A percentile compares a stretch with the other conserved stretches of the same genome.
Conservation (phyloP, 352 stramenopile genomes). For the Globisporangium megalacanthum region DNA sequence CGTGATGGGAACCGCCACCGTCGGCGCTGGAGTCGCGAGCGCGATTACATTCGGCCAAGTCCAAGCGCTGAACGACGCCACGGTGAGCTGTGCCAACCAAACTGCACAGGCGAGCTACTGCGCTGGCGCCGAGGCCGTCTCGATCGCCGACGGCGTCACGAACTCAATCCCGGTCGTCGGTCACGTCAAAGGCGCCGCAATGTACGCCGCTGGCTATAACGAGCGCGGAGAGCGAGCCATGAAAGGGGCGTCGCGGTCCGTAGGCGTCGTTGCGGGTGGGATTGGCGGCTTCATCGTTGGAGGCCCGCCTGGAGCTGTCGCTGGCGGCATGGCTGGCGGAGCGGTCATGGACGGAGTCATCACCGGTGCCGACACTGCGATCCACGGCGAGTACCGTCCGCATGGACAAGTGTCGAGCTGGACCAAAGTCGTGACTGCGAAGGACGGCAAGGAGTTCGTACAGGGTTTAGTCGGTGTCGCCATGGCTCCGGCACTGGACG, state of each 20-base stretch:
- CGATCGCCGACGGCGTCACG: slow-evolving; percentile 4
- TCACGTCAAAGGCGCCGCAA: slow-evolving; percentile 8
- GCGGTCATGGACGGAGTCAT: slow-evolving; percentile 10
- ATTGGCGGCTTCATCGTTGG: slow-evolving; percentile 4
- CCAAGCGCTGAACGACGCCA: slow-evolving; percentile 5
- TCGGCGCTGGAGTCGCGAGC: slow-evolving; percentile 6
- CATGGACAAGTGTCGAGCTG: slow-evolving; percentile 9
- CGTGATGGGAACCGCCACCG: slow-evolving; percentile 1
- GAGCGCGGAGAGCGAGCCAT: slow-evolving; percentile 2
- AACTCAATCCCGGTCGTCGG: slow-evolving; percentile 9
- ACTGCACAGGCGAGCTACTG: not conserved
- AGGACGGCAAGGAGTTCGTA: slow-evolving; percentile 1
- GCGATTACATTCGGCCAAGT: slow-evolving; percentile 11
- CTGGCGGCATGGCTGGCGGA: slow-evolving; percentile 3
- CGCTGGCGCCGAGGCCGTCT: not conserved
- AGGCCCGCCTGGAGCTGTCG: slow-evolving; percentile 6
- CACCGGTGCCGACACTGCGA: slow-evolving; percentile 7
- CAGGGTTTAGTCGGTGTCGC: slow-evolving; percentile 3
- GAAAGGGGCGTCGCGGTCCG: slow-evolving; percentile 5
- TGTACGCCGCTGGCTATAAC: not conserved
- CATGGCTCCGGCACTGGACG: slow-evolving; percentile 2
- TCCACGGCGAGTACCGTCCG: slow-evolving; percentile 8
- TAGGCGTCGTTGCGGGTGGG: slow-evolving; percentile 7
- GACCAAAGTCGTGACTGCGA: slow-evolving; percentile 2
- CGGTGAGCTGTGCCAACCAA: slow-evolving; percentile 3